Evolutionary conservation across 345 rosid genomes (phyloP).

Genomic region (Eucalyptus coolabah): DNA sequence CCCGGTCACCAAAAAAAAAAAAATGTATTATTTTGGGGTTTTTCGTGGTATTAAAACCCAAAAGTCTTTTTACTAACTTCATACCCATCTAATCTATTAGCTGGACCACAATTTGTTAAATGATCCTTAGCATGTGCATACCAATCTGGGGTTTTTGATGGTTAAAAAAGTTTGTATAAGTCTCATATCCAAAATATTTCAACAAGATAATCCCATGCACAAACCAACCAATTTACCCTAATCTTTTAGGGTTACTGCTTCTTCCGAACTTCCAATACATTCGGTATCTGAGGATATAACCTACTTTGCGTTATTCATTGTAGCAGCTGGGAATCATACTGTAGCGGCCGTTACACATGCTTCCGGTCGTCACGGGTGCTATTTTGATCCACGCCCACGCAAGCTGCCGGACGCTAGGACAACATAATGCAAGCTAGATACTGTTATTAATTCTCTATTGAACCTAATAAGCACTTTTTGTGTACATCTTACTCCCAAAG

Average conservation of each 20-base stretch:
- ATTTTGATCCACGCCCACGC: background rate
- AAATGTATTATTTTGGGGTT: no score
- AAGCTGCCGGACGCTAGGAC: background rate
- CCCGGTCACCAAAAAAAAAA: no score
- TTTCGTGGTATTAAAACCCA: background rate
- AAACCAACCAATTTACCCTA: background rate
- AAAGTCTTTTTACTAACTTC: background rate
- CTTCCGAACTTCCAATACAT: background rate
- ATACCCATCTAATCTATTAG: background rate
- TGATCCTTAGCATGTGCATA: background rate
- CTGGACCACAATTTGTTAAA: background rate
- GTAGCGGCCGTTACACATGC: background rate
- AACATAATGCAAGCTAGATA: background rate
- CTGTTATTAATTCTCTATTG: background rate
- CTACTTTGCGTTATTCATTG: background rate
- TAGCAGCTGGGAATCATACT: background rate
- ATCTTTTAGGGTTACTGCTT: background rate
- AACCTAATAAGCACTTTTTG: background rate
- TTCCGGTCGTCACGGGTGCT: background rate
- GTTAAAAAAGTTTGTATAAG: background rate
- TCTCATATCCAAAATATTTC: background rate
- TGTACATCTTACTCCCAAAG: background rate
- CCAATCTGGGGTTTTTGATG: background rate
- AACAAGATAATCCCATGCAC: background rate
- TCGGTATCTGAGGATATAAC: background rate